phyloP scores from a whole-genome alignment of 495 filamentous ascomycete species.

The Ascobolus immersus region DNA sequence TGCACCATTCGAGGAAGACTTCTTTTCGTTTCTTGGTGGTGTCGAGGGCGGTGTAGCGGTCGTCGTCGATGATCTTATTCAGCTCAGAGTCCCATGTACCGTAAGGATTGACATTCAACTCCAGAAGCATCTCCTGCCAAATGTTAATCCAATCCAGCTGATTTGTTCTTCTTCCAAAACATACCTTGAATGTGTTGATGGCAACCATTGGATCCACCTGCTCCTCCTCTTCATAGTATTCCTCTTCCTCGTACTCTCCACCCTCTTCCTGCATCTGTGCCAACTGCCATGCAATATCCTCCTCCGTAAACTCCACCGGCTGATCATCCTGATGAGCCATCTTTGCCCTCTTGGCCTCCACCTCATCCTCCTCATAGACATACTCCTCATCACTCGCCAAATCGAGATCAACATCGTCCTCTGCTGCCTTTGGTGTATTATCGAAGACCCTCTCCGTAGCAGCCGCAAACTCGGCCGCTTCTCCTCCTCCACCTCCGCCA shows the following conservation, averaged over 20 bases:
- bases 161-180: no score
- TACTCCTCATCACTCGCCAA: slow-evolving; percentile 27
- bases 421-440: no score
- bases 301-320: slow-evolving; percentile 75
- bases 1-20: slow-evolving; percentile 56
- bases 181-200: slow-evolving; percentile 37
- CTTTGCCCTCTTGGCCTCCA: slow-evolving; percentile 10
- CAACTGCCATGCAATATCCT: slow-evolving; percentile 81
- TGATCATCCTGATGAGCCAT: slow-evolving; percentile 11
- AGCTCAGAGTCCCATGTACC: slow-evolving; percentile 78
- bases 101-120: slow-evolving; percentile 62
- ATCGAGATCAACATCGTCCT: no score
- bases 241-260: slow-evolving; percentile 35
- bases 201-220: slow-evolving; percentile 43
- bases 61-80: slow-evolving; percentile 59
- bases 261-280: slow-evolving; percentile 65
- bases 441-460: no score
- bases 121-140: slow-evolving; percentile 67
- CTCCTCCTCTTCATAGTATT: slow-evolving; percentile 41
- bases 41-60: slow-evolving; percentile 53
- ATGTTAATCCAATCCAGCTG: slow-evolving; percentile 45
- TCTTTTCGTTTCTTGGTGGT: slow-evolving; percentile 64
- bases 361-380: slow-evolving; percentile 25
- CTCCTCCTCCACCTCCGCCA: slow-evolving; percentile 8
- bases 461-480: slow-evolving; percentile 2